Percentiles rank a stretch among this genome's conserved stretches.
Evolutionary conservation across 306 rosid species (phyloP).

Genomic region (Biancaea sappan): DNA sequence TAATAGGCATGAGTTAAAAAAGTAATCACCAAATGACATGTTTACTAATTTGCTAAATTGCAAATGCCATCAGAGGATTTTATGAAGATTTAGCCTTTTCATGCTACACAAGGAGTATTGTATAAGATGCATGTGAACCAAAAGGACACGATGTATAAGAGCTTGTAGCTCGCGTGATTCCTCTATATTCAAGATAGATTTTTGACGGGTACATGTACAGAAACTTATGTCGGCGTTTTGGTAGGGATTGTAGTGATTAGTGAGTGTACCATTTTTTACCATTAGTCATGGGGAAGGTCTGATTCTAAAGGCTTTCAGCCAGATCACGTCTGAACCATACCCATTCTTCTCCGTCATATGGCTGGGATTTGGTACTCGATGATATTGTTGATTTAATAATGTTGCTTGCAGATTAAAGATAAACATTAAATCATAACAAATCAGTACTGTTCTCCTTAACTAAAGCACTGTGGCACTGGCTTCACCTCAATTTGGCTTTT

Average conservation of each 20-base stretch:
- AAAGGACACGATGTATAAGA: constrained; percentile 22
- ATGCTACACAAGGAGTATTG: neutral
- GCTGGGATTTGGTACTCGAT: constrained; percentile 15
- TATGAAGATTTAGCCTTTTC: constrained; percentile 12
- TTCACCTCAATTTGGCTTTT: neutral
- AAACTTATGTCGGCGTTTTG: constrained; percentile 32
- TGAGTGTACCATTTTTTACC: constrained; percentile 50
- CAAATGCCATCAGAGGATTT: constrained; percentile 13
- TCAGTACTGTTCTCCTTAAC: neutral
- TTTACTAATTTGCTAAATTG: neutral
- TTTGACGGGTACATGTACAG: constrained; percentile 43
- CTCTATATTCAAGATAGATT: constrained; percentile 46
- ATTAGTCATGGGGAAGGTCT: constrained; percentile 18
- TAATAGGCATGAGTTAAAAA: neutral
- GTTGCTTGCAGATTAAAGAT: neutral
- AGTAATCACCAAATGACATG: neutral
- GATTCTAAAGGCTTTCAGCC: constrained; percentile 40
- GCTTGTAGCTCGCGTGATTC: constrained; percentile 35
- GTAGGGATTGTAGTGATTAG: constrained; percentile 26
- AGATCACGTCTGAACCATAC: constrained; percentile 50
- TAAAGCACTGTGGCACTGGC: neutral
- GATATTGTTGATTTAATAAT: constrained; percentile 17
- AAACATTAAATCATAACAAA: constrained; percentile 21
- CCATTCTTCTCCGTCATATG: constrained; percentile 24
- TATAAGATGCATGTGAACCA: constrained; percentile 33